phyloP scores from a whole-genome alignment of 2,329 filamentous ascomycete genomes.

The Pseudovirgaria hyperparasitica region DNA sequence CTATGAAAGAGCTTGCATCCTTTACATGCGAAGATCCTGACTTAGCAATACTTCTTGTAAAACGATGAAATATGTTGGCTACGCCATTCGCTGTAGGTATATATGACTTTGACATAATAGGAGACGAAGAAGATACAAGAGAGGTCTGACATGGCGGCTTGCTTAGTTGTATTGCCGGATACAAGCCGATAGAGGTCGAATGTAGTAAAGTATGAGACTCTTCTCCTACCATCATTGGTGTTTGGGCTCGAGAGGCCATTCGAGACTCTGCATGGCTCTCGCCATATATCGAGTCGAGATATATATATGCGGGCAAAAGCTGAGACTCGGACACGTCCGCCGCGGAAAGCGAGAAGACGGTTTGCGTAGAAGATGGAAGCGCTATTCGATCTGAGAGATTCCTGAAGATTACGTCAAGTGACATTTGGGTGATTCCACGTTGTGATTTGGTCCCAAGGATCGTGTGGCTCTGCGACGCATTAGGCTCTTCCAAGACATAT shows the following conservation, averaged over 20 bases:
- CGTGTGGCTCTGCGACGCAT: conserved; percentile 63
- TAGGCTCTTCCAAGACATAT: neutral
- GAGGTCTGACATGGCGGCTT: conserved; percentile 3
- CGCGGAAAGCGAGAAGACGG: conserved; percentile 59
- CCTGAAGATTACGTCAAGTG: conserved; percentile 79
- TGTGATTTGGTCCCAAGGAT: conserved; percentile 81
- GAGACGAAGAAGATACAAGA: conserved; percentile 7
- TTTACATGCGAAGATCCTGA: conserved; percentile 21
- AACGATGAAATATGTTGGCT: conserved; percentile 9
- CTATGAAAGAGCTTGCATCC: conserved; percentile 45
- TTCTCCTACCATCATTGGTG: conserved; percentile 31
- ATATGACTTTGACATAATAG: neutral
- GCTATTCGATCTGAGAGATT: conserved; percentile 63
- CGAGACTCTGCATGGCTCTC: conserved; percentile 48
- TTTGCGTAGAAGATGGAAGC: conserved; percentile 40
- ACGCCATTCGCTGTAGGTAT: no score
- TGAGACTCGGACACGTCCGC: conserved; percentile 73
- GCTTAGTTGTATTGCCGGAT: no score
- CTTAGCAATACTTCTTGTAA: conserved; percentile 16
- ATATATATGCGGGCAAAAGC: conserved; percentile 59
- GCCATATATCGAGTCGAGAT: conserved; percentile 66
- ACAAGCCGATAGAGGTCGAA: conserved; percentile 2
- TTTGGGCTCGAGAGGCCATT: conserved; percentile 29
- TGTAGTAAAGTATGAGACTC: conserved; percentile 4
- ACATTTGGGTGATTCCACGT: conserved; percentile 81